These are phyloP conservation scores for Wickerhamia fluorescens DNA, from an alignment of 805 yeast species.

Conservation along the genomic window DNA sequence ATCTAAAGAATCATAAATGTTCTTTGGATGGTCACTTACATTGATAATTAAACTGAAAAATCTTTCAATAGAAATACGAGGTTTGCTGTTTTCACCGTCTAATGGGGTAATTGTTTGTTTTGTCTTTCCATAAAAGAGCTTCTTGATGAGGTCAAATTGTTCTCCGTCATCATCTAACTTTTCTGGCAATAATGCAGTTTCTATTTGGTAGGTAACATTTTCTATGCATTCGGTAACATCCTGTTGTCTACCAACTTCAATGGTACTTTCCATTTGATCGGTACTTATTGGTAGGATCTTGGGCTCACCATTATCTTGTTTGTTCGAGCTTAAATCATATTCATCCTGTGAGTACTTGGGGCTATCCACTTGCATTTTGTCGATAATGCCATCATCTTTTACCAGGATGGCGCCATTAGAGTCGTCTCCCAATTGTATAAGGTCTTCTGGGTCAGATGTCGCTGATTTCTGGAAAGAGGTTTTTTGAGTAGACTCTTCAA, in stretches of 20 bases:
- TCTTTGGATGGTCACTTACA: constrained; percentile 81
- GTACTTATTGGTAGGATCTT: constrained; percentile 35
- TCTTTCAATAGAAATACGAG: constrained; percentile 48
- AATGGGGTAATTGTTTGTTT: constrained; percentile 64
- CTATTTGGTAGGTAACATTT: constrained; percentile 84
- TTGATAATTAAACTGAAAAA: constrained; percentile 79
- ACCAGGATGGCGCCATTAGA: too few relatives aligned
- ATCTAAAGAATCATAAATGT: constrained; percentile 87
- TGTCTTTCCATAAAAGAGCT: constrained; percentile 78
- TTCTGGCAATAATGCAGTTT: constrained; percentile 74
- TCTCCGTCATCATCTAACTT: constrained; percentile 64
- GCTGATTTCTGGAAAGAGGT: constrained; percentile 1
- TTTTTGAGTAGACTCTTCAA: constrained; percentile 4
- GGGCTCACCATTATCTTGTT: constrained; percentile 2
- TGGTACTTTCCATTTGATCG: constrained; percentile 66
- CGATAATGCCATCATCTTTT: not conserved
- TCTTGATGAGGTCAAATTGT: constrained; percentile 74
- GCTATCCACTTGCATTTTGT: not conserved
- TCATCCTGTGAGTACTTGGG: not conserved
- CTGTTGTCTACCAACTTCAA: constrained; percentile 86
- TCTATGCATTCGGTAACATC: constrained; percentile 97
- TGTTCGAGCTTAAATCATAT: not conserved
- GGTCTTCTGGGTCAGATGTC: constrained; percentile 3
- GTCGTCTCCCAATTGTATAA: constrained; percentile 4
- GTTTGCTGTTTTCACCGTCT: constrained; percentile 30